These are phyloP conservation scores for Blastomyces parvus DNA, from an alignment of 2,329 filamentous ascomycete genomes.

Conservation along the genomic window DNA sequence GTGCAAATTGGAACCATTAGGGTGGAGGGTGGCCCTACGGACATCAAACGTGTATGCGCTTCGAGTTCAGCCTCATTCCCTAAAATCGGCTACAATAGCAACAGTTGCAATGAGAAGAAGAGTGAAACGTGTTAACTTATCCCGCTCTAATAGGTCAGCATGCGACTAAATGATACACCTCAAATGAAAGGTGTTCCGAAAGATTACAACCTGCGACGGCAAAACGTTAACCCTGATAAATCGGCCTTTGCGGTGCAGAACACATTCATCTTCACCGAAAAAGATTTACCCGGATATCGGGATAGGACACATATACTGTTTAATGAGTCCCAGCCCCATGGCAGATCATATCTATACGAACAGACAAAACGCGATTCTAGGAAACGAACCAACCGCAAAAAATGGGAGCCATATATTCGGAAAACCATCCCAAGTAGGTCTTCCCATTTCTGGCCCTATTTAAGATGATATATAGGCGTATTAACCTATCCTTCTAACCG, in stretches of 20 bases:
- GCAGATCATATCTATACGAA: slow-evolving; percentile 39
- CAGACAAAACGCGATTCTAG: slow-evolving; percentile 37
- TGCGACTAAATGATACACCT: slow-evolving; percentile 58
- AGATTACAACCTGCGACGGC: slow-evolving; percentile 74
- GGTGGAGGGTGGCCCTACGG: slow-evolving; percentile 47
- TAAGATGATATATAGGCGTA: slow-evolving; percentile 4
- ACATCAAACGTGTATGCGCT: slow-evolving; percentile 38
- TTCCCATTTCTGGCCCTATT: not conserved
- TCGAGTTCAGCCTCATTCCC: not conserved
- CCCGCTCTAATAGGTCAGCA: slow-evolving; percentile 47
- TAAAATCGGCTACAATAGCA: not conserved
- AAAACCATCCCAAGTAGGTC: slow-evolving; percentile 61
- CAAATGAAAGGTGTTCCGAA: slow-evolving; percentile 70
- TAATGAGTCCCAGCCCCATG: slow-evolving; percentile 28
- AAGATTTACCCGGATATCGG: slow-evolving; percentile 72
- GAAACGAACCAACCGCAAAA: slow-evolving; percentile 42
- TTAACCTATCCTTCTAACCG: slow-evolving; percentile 10
- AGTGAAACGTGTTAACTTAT: not conserved
- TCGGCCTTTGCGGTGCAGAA: slow-evolving; percentile 53
- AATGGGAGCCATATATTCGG: slow-evolving; percentile 48
- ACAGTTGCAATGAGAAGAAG: not conserved
- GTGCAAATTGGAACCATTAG: slow-evolving; percentile 69
- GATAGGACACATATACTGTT: slow-evolving; percentile 36
- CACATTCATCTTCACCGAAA: slow-evolving; percentile 87
- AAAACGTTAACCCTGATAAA: slow-evolving; percentile 42